A percentile compares a stretch with the other conserved stretches of the same genome.
Conservation (phyloP, 2,329 filamentous ascomycete genomes). For the Diaporthe australafricana region DNA sequence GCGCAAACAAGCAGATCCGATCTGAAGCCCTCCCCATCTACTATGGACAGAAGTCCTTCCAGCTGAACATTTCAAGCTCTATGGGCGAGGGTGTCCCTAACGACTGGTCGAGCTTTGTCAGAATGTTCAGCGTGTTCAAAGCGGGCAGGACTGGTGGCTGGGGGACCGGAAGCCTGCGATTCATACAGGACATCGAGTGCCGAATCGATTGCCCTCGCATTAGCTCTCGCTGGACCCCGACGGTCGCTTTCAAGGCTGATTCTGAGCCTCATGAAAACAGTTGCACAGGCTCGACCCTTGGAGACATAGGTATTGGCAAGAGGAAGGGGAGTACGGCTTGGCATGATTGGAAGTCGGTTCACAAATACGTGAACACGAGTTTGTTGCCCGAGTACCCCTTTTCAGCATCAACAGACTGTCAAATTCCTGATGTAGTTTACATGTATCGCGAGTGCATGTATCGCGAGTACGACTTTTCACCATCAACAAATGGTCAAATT, state of each 20-base stretch:
- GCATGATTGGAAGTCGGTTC: not conserved
- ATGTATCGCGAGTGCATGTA: too few relatives aligned
- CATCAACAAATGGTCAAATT: too few relatives aligned
- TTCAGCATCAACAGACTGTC: too few relatives aligned
- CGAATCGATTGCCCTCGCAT: rapidly evolving
- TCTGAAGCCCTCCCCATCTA: not conserved
- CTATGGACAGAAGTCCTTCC: not conserved
- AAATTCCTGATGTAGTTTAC: too few relatives aligned
- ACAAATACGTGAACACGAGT: not conserved
- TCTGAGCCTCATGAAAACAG: too few relatives aligned
- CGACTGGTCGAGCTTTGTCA: not conserved
- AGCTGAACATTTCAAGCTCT: not conserved
- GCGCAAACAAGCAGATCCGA: not conserved
- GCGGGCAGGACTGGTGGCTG: not conserved
- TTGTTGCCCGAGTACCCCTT: too few relatives aligned
- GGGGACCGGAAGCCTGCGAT: not conserved
- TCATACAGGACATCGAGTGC: not conserved
- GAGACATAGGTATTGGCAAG: too few relatives aligned
- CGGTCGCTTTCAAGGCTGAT: not conserved
- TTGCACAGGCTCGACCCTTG: too few relatives aligned
- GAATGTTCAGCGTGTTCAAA: not conserved
- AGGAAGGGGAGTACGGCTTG: too few relatives aligned
- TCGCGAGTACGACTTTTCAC: too few relatives aligned
- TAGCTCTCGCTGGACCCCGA: rapidly evolving
- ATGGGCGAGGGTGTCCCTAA: rapidly evolving